phyloP scores from a whole-genome alignment of 164 flowering plant genomes.

The Cinnamomum micranthum region DNA sequence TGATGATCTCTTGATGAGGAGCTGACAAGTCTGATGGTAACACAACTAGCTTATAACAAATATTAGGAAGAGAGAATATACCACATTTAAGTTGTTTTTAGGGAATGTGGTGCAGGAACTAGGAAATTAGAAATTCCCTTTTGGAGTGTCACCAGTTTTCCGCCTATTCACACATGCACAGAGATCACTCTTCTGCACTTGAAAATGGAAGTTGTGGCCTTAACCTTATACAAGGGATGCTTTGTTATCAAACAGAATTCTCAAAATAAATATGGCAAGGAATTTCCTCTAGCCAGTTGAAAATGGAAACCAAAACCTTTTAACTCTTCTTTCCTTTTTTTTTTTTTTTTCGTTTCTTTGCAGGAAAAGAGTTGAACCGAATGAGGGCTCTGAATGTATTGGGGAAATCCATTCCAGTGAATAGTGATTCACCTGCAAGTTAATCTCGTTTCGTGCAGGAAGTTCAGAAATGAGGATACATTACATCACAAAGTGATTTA shows the following conservation, averaged over 20 bases:
- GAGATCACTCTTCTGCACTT: not conserved
- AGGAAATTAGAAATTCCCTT: not conserved
- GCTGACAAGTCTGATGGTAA: too few species aligned
- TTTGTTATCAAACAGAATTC: not conserved
- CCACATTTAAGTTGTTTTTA: not conserved
- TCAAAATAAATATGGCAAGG: not conserved
- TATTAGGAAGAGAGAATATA: too few species aligned
- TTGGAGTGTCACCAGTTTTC: not conserved
- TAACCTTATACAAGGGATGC: not conserved
- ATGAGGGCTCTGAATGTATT: slow-evolving; percentile 27
- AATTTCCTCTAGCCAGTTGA: not conserved
- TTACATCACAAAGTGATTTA: not conserved
- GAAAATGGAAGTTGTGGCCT: not conserved
- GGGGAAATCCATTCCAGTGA: slow-evolving; percentile 15
- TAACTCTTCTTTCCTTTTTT: too few species aligned
- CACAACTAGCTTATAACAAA: too few species aligned
- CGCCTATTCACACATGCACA: not conserved
- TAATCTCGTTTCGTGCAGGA: not conserved
- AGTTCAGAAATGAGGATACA: slow-evolving; percentile 8
- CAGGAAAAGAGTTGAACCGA: slow-evolving; percentile 25
- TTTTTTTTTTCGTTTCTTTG: not conserved
- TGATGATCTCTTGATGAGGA: too few species aligned
- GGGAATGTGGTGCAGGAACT: not conserved
- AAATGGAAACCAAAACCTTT: not conserved
- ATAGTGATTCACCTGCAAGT: not conserved